phyloP scores from a whole-genome alignment of 2,329 filamentous ascomycete genomes.

The Pseudopyricularia cyperi region DNA sequence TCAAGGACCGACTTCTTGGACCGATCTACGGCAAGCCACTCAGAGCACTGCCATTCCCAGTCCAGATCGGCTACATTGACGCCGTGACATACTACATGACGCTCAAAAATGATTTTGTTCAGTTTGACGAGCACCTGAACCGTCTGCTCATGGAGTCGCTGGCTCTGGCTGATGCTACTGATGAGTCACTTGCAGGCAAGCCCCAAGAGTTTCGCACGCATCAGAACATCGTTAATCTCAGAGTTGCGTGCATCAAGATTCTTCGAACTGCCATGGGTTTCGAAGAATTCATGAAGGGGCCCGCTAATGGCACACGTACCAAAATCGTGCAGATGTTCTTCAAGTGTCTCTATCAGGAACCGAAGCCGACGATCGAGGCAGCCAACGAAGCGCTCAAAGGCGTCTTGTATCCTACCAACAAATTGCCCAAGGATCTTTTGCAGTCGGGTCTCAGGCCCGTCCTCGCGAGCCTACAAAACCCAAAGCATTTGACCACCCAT shows the following conservation, averaged over 20 bases:
- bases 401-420: slow-evolving; percentile 77
- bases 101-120: slow-evolving; percentile 76
- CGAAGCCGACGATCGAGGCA: slow-evolving; percentile 81
- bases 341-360: slow-evolving; percentile 90
- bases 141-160: slow-evolving; percentile 86
- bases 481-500: slow-evolving; percentile 76
- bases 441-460: slow-evolving; percentile 91
- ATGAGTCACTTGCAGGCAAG: slow-evolving; percentile 85
- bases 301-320: slow-evolving; percentile 50
- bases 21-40: slow-evolving; percentile 94
- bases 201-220: slow-evolving; percentile 91
- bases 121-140: slow-evolving; percentile 85
- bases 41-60: slow-evolving; percentile 80
- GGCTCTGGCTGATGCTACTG: slow-evolving; percentile 85
- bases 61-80: slow-evolving; percentile 97
- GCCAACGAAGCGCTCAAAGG: slow-evolving; percentile 83
- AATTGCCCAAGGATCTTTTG: slow-evolving; percentile 86
- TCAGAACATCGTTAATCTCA: slow-evolving; percentile 79
- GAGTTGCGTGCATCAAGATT: slow-evolving; percentile 87
- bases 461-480: slow-evolving; percentile 90
- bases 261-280: slow-evolving; percentile 89
- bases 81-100: slow-evolving; percentile 92
- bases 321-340: slow-evolving; percentile 94
- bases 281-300: slow-evolving; percentile 73
- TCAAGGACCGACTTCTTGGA: slow-evolving; percentile 78